phyloP scores from a whole-genome alignment of 2,329 filamentous ascomycete genomes.

The Diaporthe amygdali region DNA sequence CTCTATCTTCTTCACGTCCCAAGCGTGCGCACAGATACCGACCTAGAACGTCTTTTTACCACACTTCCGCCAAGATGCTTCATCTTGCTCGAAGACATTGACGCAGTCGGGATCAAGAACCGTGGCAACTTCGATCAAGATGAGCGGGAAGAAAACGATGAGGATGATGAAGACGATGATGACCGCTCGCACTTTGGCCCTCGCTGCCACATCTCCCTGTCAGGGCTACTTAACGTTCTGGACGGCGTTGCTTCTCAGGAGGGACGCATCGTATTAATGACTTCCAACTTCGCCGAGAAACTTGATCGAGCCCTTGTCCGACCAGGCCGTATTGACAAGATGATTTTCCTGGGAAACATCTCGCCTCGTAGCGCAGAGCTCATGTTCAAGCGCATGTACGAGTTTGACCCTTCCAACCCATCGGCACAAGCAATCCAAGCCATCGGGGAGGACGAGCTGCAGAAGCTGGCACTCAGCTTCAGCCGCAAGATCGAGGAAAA shows the following conservation, averaged over 20 bases:
- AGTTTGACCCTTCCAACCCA: conserved; percentile 35
- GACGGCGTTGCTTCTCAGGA: conserved; percentile 74
- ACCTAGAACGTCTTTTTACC: conserved; percentile 39
- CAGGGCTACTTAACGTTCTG: conserved; percentile 71
- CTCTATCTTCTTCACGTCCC: conserved; percentile 77
- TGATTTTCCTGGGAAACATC: conserved; percentile 59
- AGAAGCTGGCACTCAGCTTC: conserved; percentile 58
- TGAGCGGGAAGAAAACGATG: conserved; percentile 14
- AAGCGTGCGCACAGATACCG: conserved; percentile 33
- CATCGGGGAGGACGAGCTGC: conserved; percentile 35
- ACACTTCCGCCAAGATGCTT: conserved; percentile 43
- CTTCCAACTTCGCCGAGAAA: conserved; percentile 69
- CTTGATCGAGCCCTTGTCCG: conserved; percentile 69
- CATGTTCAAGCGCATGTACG: conserved; percentile 55
- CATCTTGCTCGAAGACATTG: conserved; percentile 62
- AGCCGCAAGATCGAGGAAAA: conserved; percentile 54
- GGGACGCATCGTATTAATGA: conserved; percentile 76
- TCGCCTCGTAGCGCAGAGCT: conserved; percentile 46
- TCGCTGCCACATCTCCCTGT: background rate
- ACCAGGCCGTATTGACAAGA: conserved; percentile 71
- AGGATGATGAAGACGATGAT: background rate
- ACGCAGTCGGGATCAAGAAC: conserved; percentile 54
- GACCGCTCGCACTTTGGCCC: background rate
- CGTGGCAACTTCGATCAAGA: conserved; percentile 30
- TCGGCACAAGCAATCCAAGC: conserved; percentile 2